Evolutionary conservation across 2,329 filamentous ascomycete species (phyloP).

Genomic region (Colletotrichum neosansevieriae): DNA sequence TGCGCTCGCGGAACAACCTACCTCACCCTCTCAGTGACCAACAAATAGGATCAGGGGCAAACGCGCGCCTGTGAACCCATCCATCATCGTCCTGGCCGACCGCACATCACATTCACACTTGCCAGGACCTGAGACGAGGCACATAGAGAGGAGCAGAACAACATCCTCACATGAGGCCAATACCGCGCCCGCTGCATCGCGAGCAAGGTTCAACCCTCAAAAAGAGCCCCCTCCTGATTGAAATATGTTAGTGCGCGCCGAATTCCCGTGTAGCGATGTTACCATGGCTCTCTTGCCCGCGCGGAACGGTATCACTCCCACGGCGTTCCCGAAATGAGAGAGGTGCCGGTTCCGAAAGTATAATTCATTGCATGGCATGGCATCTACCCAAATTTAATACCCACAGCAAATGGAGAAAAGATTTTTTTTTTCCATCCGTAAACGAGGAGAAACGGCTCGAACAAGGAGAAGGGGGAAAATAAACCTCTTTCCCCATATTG

Average conservation of each 20-base stretch:
- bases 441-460: neutral
- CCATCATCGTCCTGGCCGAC: neutral
- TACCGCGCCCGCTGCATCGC: conserved; percentile 2
- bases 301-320: conserved; percentile 10
- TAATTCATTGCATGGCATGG: conserved; percentile 18
- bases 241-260: neutral
- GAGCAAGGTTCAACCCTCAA: conserved; percentile 11
- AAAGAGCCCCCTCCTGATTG: neutral
- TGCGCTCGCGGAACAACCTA: too few relatives aligned
- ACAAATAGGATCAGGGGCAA: neutral
- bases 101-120: neutral
- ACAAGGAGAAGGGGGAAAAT: neutral
- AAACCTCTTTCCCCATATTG: neutral
- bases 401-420: neutral
- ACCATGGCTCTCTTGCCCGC: neutral
- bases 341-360: conserved; percentile 14
- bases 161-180: neutral
- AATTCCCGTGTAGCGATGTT: neutral
- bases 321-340: conserved; percentile 19
- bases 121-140: neutral
- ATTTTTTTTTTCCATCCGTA: neutral
- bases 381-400: neutral
- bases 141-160: neutral
- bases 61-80: neutral
- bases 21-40: too few relatives aligned